Percentiles rank a stretch among this genome's conserved stretches.
Conservation (phyloP, 2,329 filamentous ascomycete genomes). For the Pseudofabraea citricarpa region DNA sequence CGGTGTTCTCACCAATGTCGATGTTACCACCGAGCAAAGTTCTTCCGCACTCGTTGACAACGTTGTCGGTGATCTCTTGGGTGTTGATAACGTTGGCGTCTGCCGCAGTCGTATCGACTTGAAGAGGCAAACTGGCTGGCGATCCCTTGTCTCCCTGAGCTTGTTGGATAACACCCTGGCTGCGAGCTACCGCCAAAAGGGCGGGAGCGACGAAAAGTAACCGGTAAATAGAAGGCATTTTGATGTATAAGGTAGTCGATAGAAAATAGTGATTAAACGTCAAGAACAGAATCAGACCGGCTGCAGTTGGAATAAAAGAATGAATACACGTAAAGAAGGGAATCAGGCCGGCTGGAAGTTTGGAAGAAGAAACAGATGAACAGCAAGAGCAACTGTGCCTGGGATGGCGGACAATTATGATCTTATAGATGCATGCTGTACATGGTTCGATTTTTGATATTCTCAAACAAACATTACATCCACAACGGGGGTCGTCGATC, state of each 20-base stretch:
- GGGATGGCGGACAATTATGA: background rate
- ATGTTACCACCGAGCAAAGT: conserved; percentile 36
- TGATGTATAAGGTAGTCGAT: conserved; percentile 3
- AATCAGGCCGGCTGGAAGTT: background rate
- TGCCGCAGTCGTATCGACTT: conserved; percentile 4
- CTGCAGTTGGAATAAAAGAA: conserved; percentile 2
- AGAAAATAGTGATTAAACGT: conserved; percentile 6
- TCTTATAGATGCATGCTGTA: conserved; percentile 4
- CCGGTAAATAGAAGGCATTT: conserved; percentile 12
- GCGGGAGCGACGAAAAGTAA: conserved; percentile 5
- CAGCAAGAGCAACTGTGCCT: background rate
- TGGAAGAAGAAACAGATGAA: conserved; percentile 3
- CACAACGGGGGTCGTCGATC: background rate
- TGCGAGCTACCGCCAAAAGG: conserved; percentile 5
- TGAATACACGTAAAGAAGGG: conserved; percentile 1
- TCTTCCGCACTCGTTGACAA: conserved; percentile 34
- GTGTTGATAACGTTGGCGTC: conserved; percentile 38
- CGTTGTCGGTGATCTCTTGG: conserved; percentile 13
- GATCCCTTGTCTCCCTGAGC: conserved; percentile 11
- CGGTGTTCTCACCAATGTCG: conserved; percentile 20
- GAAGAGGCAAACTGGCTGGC: conserved; percentile 5
- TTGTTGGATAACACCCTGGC: conserved; percentile 10
- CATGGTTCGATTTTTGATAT: conserved; percentile 1
- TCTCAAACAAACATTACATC: conserved; percentile 4
- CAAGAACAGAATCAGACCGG: conserved; percentile 7